Base-by-base conservation (phyloP, 345 rosid species). In the Eucalyptus fibrosa region DNA sequence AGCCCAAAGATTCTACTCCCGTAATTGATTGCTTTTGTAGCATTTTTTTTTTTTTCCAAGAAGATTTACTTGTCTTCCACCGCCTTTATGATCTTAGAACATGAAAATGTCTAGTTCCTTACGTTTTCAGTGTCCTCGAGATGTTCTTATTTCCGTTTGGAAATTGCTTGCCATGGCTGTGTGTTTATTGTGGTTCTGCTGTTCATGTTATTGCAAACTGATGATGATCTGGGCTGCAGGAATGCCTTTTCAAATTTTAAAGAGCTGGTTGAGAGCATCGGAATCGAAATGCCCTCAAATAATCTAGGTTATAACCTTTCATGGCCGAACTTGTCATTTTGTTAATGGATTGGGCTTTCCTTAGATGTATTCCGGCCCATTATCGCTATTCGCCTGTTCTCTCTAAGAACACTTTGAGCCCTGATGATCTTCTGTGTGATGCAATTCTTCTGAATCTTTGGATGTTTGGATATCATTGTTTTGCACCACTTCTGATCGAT, bases 211-310 rank as follows among this genome's bases (percentile, higher is more conserved):
- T 88, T 90, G 69, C 89, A 14, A 86, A 92, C 93, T 89, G 89
- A 92, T 90, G 88, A 50, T 89, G 91, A 92, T 93, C 91, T 93
- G 94, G 94, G 90, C 91, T 92, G 94, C 95, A 95, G 95, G 95
- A 91, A 87, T 93, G 55, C 87, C 87, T 90, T 87, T 90, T 90
- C 94, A 90, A 91, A 90, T 93, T 92, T 92, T 92, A 94, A 88
- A 93, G 94, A 92, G 95, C 94, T 92, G 96, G 91, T 94, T 92
- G 94, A 93, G 93, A 93, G 91, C 92, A 90, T 88, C 90, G 87
- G 93, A 92, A 89, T 87, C 91, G 60, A 90, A 90, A 90, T 93
- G 92, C 92, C 93, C 92, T 92, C 95, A 91, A 93, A 89, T 69
- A 77, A 86, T 92, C 91, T 95, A 94, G 94, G 95, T 94, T 90